Conservation (phyloP, 768 basidiomycete species). For the Peribolospora kevripleyi region DNA sequence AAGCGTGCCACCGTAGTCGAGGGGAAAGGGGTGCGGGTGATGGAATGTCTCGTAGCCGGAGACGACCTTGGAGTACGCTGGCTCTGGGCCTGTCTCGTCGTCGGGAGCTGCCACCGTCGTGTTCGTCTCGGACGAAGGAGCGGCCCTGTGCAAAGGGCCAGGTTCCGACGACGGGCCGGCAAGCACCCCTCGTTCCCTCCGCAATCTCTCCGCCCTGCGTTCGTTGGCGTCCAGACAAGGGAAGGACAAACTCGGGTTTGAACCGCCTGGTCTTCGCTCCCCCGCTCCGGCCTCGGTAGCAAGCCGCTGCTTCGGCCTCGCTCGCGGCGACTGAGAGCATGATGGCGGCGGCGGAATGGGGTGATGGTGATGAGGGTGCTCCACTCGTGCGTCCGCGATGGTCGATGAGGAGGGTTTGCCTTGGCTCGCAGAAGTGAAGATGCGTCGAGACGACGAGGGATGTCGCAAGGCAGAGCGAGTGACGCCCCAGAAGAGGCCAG, state of each 20-base stretch:
- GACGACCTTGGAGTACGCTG: slow-evolving; percentile 10
- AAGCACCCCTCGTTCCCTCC: slow-evolving; percentile 2
- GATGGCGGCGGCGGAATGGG: too few relatives aligned
- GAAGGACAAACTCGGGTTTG: slow-evolving; percentile 14
- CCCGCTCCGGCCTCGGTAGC: too few relatives aligned
- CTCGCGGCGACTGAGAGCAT: too few relatives aligned
- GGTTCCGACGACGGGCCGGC: neutral
- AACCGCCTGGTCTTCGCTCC: slow-evolving; percentile 1
- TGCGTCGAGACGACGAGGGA: too few relatives aligned
- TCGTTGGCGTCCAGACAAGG: slow-evolving; percentile 15
- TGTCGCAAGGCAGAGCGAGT: too few relatives aligned
- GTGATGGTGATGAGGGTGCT: too few relatives aligned
- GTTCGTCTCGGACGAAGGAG: neutral
- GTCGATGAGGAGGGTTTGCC: too few relatives aligned
- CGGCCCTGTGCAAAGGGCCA: neutral
- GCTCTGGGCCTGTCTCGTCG: slow-evolving; percentile 9
- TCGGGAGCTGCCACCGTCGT: slow-evolving; percentile 4
- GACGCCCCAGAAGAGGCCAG: too few relatives aligned
- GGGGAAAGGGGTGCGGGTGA: slow-evolving; percentile 35
- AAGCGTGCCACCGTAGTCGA: slow-evolving; percentile 38
- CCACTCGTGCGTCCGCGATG: too few relatives aligned
- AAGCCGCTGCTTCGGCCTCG: too few relatives aligned
- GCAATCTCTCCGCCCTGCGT: slow-evolving; percentile 7
- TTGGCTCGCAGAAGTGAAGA: too few relatives aligned
- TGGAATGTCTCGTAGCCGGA: slow-evolving; percentile 38